Evolutionary conservation across 352 stramenopile species (phyloP).

Genomic region (Nannochloropsis limnetica): DNA sequence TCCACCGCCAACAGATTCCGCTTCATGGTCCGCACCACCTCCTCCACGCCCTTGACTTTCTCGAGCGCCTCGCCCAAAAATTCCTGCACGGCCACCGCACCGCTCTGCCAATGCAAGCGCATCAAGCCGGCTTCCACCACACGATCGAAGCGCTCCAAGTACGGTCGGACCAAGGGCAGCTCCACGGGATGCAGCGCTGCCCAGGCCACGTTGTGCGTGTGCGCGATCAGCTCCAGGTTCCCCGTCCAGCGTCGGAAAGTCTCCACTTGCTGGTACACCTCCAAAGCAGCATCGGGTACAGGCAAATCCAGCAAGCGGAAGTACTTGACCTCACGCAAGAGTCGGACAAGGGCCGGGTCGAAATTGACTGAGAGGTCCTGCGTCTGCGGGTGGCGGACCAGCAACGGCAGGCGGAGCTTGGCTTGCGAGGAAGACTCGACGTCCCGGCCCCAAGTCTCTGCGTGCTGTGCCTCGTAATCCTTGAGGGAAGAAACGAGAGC

Average conservation of each 20-base stretch:
- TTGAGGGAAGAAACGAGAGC: slow-evolving; percentile 88
- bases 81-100: slow-evolving; percentile 54
- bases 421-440: slow-evolving; percentile 82
- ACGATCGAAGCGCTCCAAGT: slow-evolving; percentile 88
- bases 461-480: slow-evolving; percentile 92
- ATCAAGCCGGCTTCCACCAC: slow-evolving; percentile 81
- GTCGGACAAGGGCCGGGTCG: slow-evolving; percentile 84
- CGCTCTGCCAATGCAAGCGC: slow-evolving; percentile 83
- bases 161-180: slow-evolving; percentile 82
- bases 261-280: slow-evolving; percentile 87
- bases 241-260: slow-evolving; percentile 86
- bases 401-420: slow-evolving; percentile 86
- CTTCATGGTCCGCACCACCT: slow-evolving; percentile 75
- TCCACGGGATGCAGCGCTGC: slow-evolving; percentile 88
- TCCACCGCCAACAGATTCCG: slow-evolving; percentile 87
- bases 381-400: slow-evolving; percentile 76
- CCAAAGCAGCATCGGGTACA: slow-evolving; percentile 80
- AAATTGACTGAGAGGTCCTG: slow-evolving; percentile 90
- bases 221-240: slow-evolving; percentile 91
- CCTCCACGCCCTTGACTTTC: slow-evolving; percentile 74
- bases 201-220: slow-evolving; percentile 94
- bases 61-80: slow-evolving; percentile 91
- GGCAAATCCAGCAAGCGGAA: slow-evolving; percentile 83
- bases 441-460: slow-evolving; percentile 87
- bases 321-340: slow-evolving; percentile 96